Evolutionary conservation across 441 rosid genomes (phyloP), one percentile per base, ranked within the genome.

Genomic region (Gossypium gossypioides): DNA sequence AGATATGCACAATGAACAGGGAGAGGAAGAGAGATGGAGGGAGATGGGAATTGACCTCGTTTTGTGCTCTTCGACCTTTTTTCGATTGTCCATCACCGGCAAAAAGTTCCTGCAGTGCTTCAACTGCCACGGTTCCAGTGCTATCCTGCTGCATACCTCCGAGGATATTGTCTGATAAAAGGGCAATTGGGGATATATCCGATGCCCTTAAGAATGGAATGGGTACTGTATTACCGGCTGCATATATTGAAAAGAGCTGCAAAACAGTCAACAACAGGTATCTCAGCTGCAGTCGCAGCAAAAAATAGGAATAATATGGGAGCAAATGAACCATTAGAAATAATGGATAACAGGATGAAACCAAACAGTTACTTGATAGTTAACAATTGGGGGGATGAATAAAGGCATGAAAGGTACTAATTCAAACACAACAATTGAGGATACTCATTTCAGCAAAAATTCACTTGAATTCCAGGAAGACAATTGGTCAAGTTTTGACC

Each of bases 151-250:
- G 88, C 76, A 79, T 80, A 69, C 87, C 85, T 63, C 98, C 92
- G 16, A 90, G 84, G 83, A 87, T 84, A 85, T 91, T 90, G 83
- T 91, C 96, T 32, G 99, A 90, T 79, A 96, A 87, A 63, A 96
- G 94, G 18, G 99, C 98, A 29, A 96, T 93, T 10, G 99, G 98
- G 37, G 99, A 96, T 83, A 96, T 90, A 81, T 96, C 98, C 1
- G 99, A 91, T 57, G 97, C 97, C 76, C 97, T 86, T 89, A 96
- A 84, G 85, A 96, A 93, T 19, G 98, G 99, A 78, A 96, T 93
- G 7, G 99, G 98, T 73, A 96, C 98, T 0, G 98, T 96, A 76
- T 93, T 96, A 55, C 99, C 99, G 65, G 99, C 98, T 67, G 96
- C 95, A 77, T 96, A 93, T 72, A 93, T 96, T 40, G 97, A 93